phyloP scores from a whole-genome alignment of 352 stramenopile species.

The Pythium sp. region DNA sequence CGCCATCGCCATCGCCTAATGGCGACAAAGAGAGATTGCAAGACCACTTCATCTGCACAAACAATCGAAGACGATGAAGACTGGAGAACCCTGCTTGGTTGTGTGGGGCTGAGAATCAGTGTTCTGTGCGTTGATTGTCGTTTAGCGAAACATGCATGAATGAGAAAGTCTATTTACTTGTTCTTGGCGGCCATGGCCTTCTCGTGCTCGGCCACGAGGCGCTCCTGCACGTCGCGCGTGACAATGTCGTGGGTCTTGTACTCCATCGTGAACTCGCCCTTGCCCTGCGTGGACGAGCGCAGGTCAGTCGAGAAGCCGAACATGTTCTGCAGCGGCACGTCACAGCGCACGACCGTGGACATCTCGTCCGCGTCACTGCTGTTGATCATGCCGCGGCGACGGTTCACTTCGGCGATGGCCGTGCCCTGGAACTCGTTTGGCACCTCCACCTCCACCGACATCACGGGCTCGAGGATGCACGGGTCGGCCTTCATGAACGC shows the following conservation, averaged over 20 bases:
- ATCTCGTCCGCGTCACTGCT: constrained; percentile 95
- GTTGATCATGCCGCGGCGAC: constrained; percentile 94
- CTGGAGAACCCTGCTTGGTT: too few species aligned
- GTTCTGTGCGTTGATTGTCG: neutral
- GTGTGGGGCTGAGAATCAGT: neutral
- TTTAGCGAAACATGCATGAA: neutral
- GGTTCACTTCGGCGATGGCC: constrained; percentile 93
- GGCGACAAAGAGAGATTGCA: too few species aligned
- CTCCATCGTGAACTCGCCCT: constrained; percentile 99
- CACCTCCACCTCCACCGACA: constrained; percentile 93
- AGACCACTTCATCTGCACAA: too few species aligned
- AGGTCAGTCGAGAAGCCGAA: constrained; percentile 99
- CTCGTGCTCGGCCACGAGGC: constrained; percentile 93
- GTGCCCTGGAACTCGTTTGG: constrained; percentile 96
- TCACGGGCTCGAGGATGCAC: constrained; percentile 95
- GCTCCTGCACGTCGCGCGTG: constrained; percentile 91
- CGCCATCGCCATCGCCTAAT: too few species aligned
- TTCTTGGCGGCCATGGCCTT: constrained; percentile 82
- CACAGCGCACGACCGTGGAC: constrained; percentile 88
- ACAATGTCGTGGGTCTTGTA: constrained; percentile 97
- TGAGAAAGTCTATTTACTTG: constrained; percentile 41
- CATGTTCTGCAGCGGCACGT: constrained; percentile 98
- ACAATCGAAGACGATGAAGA: too few species aligned
- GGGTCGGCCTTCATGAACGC: constrained; percentile 92
- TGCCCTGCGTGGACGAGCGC: constrained; percentile 94